Base-by-base conservation (phyloP, 768 basidiomycete genomes). In the Auricularia heimuer region DNA sequence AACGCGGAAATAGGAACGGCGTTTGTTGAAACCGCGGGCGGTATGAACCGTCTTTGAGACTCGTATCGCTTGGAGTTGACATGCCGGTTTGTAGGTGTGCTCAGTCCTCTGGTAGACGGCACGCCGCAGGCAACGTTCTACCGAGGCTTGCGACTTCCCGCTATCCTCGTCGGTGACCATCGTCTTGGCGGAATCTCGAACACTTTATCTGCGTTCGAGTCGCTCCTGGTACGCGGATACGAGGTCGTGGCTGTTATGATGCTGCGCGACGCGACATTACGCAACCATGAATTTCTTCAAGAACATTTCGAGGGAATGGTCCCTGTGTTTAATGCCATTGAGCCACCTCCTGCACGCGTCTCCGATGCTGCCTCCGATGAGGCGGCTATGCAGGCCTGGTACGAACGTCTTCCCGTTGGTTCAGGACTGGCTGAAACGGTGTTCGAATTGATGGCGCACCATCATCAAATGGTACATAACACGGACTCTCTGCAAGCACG, bases 151-250 rank as follows among this genome's bases (percentile, higher is more conserved):
- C 89, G 90, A 67, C 82, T 97, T 3, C 96, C 96, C 1, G 90
- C 89, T 0, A 76, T 98, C 65, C 83, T 99, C 4, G 78, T 98
- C 44, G 95, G 91, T 0, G 92, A 97, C 67, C 85, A 91, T 0
- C 87, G 85, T 58, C 87, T 99, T 3, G 96, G 96, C 29, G 96
- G 96, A 1, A 98, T 98, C 61, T 95, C 93, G 4, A 85, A 87
- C 0, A 98, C 96, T 0, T 88, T 98, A 66, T 86, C 95, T 1
- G 84, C 96, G 0, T 98, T 93, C 75, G 96, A 98, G 74, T 90
- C 95, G 18, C 85, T 98, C 36, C 71, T 87, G 4, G 78, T 96
- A n/a, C 85, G 96, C 3, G 96, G 96, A 29, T 98, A 93, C 76
- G 85, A 86, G 64, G 79, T 98, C 69, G 92, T 95, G 63, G 84